These are phyloP conservation scores for Penicillium lagena DNA, from an alignment of 495 filamentous ascomycete species.

Conservation along the genomic window DNA sequence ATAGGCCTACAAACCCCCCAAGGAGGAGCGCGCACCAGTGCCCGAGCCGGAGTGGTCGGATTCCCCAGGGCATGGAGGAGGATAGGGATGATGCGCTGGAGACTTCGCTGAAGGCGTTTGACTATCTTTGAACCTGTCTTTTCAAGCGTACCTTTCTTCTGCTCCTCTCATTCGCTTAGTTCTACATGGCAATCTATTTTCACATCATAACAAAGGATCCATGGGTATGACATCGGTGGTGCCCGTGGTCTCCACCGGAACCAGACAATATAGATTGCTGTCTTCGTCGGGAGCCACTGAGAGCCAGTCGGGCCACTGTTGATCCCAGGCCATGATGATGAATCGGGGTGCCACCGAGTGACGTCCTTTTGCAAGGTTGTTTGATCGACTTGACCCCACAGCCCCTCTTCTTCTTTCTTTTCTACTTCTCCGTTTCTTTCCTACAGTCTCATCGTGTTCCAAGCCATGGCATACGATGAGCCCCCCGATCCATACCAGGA, in stretches of 20 bases:
- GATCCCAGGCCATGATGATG: too few relatives aligned
- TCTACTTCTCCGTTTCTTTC: not conserved
- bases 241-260: conserved; percentile 2
- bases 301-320: too few relatives aligned
- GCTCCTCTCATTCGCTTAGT: not conserved
- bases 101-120: not conserved
- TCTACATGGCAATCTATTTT: not conserved
- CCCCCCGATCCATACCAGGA: conserved; percentile 8
- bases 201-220: not conserved
- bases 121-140: not conserved
- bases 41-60: too few relatives aligned
- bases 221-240: conserved; percentile 9
- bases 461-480: conserved; percentile 35
- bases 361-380: not conserved
- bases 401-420: not conserved
- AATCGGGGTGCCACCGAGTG: too few relatives aligned
- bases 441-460: not conserved
- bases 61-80: too few relatives aligned
- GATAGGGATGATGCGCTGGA: too few relatives aligned
- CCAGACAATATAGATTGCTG: not conserved
- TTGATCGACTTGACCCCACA: conserved; percentile 1
- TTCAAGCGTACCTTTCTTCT: not conserved
- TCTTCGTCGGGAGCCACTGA: too few relatives aligned
- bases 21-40: too few relatives aligned
- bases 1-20: too few relatives aligned